These are phyloP conservation scores for Taphrina betulina DNA, from an alignment of 1,139 yeast species.

Conservation along the genomic window DNA sequence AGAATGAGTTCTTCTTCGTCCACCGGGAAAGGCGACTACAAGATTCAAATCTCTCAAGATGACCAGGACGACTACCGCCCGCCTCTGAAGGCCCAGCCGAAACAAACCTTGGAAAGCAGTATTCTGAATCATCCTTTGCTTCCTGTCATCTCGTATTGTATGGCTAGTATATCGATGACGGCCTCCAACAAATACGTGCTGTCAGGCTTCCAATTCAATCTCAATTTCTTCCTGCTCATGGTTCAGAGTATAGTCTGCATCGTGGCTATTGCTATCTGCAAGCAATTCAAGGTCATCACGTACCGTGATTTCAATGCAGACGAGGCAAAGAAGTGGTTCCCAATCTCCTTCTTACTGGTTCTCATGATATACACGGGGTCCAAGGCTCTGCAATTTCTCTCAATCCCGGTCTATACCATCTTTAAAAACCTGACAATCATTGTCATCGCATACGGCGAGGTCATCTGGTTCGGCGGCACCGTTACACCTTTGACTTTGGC, in stretches of 20 bases:
- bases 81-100: conserved; percentile 22
- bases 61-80: conserved; percentile 29
- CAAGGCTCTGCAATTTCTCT: conserved; percentile 82
- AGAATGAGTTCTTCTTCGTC: conserved; percentile 13
- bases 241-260: conserved; percentile 72
- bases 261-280: conserved; percentile 66
- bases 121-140: conserved; percentile 22
- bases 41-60: conserved; percentile 11
- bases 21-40: conserved; percentile 32
- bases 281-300: conserved; percentile 70
- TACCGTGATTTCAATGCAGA: conserved; percentile 80
- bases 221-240: conserved; percentile 77
- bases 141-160: conserved; percentile 34
- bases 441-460: conserved; percentile 97
- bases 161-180: conserved; percentile 65
- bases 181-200: conserved; percentile 93
- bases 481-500: conserved; percentile 88
- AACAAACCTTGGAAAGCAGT: conserved; percentile 12
- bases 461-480: conserved; percentile 90
- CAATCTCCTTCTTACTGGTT: conserved; percentile 84
- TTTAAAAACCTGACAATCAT: conserved; percentile 96
- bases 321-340: conserved; percentile 90
- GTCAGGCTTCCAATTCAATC: conserved; percentile 76
- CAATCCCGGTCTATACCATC: conserved; percentile 94
- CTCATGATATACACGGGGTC: conserved; percentile 95